A percentile compares a stretch with the other conserved stretches of the same genome.
Conservation (phyloP, 2,329 filamentous ascomycete genomes). For the Chrysoporthe cubensis region DNA sequence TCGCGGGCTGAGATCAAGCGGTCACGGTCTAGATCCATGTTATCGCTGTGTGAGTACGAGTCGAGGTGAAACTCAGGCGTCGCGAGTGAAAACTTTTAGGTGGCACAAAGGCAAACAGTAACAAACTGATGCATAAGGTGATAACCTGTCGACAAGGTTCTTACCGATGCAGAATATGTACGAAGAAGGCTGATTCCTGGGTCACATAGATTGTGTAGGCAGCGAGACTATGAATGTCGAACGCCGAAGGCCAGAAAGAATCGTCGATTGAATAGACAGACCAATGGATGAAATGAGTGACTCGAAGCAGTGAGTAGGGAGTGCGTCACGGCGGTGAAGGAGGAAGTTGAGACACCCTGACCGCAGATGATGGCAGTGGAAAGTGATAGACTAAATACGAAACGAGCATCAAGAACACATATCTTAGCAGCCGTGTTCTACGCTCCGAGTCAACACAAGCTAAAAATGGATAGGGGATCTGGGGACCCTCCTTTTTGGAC, state of each 20-base stretch:
- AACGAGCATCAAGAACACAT: neutral
- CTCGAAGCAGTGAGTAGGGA: neutral
- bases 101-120: neutral
- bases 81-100: neutral
- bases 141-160: conserved; percentile 1
- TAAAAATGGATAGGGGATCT: neutral
- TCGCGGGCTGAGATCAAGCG: conserved; percentile 47
- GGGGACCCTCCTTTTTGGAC: neutral
- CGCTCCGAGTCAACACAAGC: neutral
- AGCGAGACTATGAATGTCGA: neutral
- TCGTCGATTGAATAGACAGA: neutral
- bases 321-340: neutral
- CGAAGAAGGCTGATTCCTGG: neutral
- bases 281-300: neutral
- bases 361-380: neutral
- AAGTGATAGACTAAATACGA: neutral
- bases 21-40: conserved; percentile 45
- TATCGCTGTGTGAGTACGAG: conserved; percentile 5
- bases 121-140: neutral
- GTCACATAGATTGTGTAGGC: neutral
- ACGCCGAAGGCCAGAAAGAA: neutral
- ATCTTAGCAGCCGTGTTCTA: neutral
- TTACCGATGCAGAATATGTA: neutral
- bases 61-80: neutral
- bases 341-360: neutral